Evolutionary conservation across 805 yeast species (phyloP).

Genomic region (Ogataea haglerorum): DNA sequence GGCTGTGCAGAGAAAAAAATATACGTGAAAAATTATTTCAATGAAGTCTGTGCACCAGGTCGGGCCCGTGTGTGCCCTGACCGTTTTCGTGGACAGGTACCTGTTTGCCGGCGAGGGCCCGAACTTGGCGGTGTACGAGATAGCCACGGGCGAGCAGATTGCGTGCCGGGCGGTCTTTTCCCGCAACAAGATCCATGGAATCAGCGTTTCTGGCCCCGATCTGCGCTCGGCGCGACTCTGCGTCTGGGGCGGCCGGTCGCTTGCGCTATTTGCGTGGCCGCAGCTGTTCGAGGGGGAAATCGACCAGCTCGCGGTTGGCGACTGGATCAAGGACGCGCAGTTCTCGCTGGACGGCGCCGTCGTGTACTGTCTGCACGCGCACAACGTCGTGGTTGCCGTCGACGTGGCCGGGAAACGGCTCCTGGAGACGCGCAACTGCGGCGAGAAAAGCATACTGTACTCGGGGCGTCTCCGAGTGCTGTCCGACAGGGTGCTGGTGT

Average conservation of each 20-base stretch:
- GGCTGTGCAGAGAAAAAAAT: constrained; percentile 6
- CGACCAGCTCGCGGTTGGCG: constrained; percentile 55
- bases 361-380: constrained; percentile 69
- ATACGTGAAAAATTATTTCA: not conserved
- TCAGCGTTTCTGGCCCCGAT: constrained; percentile 34
- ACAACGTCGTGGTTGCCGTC: constrained; percentile 56
- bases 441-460: constrained; percentile 79
- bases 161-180: constrained; percentile 47
- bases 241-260: constrained; percentile 72
- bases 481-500: constrained; percentile 46
- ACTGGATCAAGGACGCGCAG: constrained; percentile 73
- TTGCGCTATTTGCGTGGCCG: constrained; percentile 39
- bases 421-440: constrained; percentile 39
- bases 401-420: constrained; percentile 27
- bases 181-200: constrained; percentile 83
- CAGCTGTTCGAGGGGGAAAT: constrained; percentile 26
- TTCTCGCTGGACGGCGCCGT: constrained; percentile 40
- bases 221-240: constrained; percentile 31
- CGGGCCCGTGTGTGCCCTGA: constrained; percentile 73
- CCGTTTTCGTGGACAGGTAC: constrained; percentile 34
- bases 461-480: constrained; percentile 70
- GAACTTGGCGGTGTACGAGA: constrained; percentile 49
- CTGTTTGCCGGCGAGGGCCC: constrained; percentile 75
- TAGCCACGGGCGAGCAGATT: constrained; percentile 34
- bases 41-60: constrained; percentile 34